Evolutionary conservation across 805 yeast species (phyloP).

Genomic region (Ogataea salicorniae): DNA sequence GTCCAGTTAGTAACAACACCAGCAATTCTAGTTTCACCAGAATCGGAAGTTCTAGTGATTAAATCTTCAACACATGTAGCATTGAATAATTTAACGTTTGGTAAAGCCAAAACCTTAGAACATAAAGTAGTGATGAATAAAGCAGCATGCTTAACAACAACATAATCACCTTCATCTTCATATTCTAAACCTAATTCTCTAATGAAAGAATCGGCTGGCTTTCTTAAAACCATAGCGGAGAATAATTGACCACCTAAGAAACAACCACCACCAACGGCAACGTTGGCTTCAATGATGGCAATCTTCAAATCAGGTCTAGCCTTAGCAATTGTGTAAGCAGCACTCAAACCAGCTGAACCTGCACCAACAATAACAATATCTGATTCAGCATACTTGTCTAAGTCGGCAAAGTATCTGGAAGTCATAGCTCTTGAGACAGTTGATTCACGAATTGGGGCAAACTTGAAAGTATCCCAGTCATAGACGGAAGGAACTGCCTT

Average conservation of each 20-base stretch:
- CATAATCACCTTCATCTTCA: conserved; percentile 77
- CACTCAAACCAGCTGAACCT: conserved; percentile 71
- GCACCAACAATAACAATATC: conserved; percentile 76
- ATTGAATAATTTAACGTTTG: conserved; percentile 71
- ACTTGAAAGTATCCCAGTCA: conserved; percentile 65
- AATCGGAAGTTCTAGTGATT: conserved; percentile 61
- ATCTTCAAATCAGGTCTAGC: conserved; percentile 72
- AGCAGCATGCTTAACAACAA: conserved; percentile 78
- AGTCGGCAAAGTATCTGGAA: conserved; percentile 62
- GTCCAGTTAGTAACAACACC: conserved; percentile 87
- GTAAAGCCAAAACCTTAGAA: conserved; percentile 63
- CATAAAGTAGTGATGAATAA: conserved; percentile 66
- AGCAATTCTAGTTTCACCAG: conserved; percentile 60
- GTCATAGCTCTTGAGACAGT: conserved; percentile 82
- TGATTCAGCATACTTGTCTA: conserved; percentile 69
- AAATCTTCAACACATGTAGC: conserved; percentile 79
- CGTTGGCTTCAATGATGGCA: conserved; percentile 68
- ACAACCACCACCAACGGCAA: conserved; percentile 78
- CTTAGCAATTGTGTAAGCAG: conserved; percentile 69
- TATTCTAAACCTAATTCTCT: conserved; percentile 58
- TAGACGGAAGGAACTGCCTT: conserved; percentile 27
- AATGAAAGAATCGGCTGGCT: conserved; percentile 69
- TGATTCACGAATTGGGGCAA: conserved; percentile 71
- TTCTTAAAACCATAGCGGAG: conserved; percentile 74
- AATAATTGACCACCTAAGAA: conserved; percentile 76